Evolutionary conservation across 2,329 filamentous ascomycete genomes (phyloP).

Genomic region (Myriosclerotinia scirpicola): DNA sequence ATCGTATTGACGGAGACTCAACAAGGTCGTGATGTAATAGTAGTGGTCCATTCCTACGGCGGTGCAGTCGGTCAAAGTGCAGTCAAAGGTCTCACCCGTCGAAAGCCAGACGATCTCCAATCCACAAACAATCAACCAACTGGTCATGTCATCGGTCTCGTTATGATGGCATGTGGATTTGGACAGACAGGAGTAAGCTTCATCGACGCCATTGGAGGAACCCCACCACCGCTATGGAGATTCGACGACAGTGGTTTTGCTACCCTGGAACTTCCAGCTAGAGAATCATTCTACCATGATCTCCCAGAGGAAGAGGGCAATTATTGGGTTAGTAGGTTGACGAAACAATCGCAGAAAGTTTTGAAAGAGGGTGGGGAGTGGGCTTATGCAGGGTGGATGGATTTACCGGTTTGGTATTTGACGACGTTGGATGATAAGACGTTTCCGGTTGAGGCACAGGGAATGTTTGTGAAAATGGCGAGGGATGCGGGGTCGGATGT

Average conservation of each 20-base stretch:
- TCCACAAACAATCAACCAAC: slow-evolving; percentile 15
- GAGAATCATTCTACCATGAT: slow-evolving; percentile 49
- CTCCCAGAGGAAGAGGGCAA: slow-evolving; percentile 44
- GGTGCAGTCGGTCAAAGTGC: slow-evolving; percentile 44
- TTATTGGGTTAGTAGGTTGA: slow-evolving; percentile 44
- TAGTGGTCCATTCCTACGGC: slow-evolving; percentile 49
- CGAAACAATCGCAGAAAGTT: slow-evolving; percentile 43
- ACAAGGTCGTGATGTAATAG: slow-evolving; percentile 44
- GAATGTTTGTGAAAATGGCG: slow-evolving; percentile 42
- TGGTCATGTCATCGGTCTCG: slow-evolving; percentile 44
- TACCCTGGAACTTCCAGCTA: slow-evolving; percentile 39
- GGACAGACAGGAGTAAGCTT: slow-evolving; percentile 41
- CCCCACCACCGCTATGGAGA: slow-evolving; percentile 43
- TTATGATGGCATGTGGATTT: slow-evolving; percentile 45
- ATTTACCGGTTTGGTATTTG: slow-evolving; percentile 42
- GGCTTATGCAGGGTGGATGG: slow-evolving; percentile 37
- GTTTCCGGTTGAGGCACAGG: slow-evolving; percentile 43
- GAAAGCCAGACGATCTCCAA: slow-evolving; percentile 25
- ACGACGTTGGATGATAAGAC: slow-evolving; percentile 44
- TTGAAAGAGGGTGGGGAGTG: slow-evolving; percentile 44
- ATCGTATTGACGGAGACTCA: slow-evolving; percentile 41
- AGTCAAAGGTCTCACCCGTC: slow-evolving; percentile 43
- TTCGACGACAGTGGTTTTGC: slow-evolving; percentile 45
- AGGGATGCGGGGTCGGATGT: slow-evolving; percentile 42
- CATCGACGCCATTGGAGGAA: slow-evolving; percentile 43